Percentiles rank a stretch among this genome's conserved stretches.
Conservation (phyloP, 208 protist genomes). For the Trichomonas gallinae region DNA sequence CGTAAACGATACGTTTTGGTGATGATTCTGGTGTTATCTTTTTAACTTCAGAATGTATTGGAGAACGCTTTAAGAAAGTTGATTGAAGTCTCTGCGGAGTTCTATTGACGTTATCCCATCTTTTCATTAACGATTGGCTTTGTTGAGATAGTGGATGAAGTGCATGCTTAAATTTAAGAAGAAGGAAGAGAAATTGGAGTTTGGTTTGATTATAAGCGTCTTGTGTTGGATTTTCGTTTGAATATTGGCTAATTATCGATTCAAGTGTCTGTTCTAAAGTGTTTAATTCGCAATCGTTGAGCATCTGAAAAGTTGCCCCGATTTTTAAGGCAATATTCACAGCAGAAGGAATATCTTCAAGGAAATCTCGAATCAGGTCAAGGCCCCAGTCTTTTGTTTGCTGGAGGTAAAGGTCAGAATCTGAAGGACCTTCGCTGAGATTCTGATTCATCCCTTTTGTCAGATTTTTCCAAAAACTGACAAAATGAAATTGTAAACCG, state of each 20-base stretch:
- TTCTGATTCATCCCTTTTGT: not conserved
- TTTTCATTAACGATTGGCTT: not conserved
- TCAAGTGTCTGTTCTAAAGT: not conserved
- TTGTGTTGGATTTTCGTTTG: not conserved
- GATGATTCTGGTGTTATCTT: not conserved
- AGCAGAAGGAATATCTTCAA: not conserved
- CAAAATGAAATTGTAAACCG: not conserved
- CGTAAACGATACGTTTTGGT: not conserved
- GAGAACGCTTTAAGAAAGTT: not conserved
- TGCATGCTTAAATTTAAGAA: conserved; percentile 6
- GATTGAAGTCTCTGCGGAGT: not conserved
- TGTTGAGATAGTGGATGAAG: not conserved
- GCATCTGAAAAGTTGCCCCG: not conserved
- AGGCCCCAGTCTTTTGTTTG: not conserved
- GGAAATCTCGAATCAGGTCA: not conserved
- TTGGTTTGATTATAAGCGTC: not conserved
- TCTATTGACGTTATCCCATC: not conserved
- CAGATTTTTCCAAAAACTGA: not conserved
- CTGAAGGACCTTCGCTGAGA: not conserved
- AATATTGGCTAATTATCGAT: not conserved
- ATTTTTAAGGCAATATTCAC: not conserved
- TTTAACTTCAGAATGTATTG: too few species aligned
- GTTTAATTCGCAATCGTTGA: not conserved
- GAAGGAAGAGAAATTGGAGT: not conserved
- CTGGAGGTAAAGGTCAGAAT: not conserved